Evolutionary conservation across 495 filamentous ascomycete genomes (phyloP).

Genomic region (Parachaetomium inaequale): DNA sequence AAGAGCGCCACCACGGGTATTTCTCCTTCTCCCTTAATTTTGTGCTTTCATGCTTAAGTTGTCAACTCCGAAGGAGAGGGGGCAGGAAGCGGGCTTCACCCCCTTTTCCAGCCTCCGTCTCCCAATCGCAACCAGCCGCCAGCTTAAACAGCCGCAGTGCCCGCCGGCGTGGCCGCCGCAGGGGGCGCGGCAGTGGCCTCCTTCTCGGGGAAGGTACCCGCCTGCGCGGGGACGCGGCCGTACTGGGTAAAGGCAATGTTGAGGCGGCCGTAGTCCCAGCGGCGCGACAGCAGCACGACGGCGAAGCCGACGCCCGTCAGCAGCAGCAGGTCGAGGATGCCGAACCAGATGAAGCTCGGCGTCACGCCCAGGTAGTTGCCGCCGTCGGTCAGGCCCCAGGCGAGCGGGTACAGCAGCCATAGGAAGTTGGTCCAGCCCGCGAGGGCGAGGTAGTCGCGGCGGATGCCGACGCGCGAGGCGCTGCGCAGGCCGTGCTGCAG

Average conservation of each 20-base stretch:
- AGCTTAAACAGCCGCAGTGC: conserved; percentile 8
- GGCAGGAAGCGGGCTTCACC: neutral
- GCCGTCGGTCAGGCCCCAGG: conserved; percentile 46
- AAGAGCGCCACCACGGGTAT: neutral
- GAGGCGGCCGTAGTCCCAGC: conserved; percentile 47
- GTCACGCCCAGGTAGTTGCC: conserved; percentile 46
- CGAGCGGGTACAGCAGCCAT: conserved; percentile 50
- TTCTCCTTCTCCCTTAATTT: neutral
- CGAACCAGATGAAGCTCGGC: conserved; percentile 43
- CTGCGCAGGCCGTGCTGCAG: conserved; percentile 25
- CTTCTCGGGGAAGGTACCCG: conserved; percentile 47
- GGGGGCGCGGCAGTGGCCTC: conserved; percentile 15
- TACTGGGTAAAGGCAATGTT: conserved; percentile 54
- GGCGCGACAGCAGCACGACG: conserved; percentile 38
- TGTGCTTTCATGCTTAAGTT: neutral
- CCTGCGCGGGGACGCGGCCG: conserved; percentile 42
- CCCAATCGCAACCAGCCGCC: neutral
- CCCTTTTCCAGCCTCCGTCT: neutral
- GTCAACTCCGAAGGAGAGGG: neutral
- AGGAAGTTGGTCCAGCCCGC: conserved; percentile 44
- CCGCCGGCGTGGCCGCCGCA: conserved; percentile 9
- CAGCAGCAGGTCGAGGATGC: conserved; percentile 43
- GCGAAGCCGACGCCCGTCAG: conserved; percentile 35
- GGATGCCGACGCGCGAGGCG: conserved; percentile 39
- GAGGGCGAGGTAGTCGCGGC: conserved; percentile 40